These are phyloP conservation scores for Avena eriantha DNA, from an alignment of 176 grass and related monocot species.

Conservation along the genomic window DNA sequence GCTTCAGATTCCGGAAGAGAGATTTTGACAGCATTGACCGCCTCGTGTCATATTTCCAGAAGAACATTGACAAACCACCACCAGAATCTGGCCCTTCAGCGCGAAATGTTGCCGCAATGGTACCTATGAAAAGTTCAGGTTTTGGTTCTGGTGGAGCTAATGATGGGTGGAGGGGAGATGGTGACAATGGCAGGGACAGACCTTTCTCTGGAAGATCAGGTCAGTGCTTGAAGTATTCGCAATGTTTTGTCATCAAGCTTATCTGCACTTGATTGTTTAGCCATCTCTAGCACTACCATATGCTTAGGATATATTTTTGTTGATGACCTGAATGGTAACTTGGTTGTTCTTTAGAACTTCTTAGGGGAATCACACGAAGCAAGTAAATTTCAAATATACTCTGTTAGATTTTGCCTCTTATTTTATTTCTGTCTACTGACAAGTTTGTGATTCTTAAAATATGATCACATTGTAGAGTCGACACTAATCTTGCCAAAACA, in stretches of 20 bases:
- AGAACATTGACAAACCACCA: constrained; percentile 86
- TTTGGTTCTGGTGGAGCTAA: constrained; percentile 58
- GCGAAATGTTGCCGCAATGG: constrained; percentile 80
- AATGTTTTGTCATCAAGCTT: not conserved
- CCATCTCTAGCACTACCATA: not conserved
- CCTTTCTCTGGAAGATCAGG: constrained; percentile 63
- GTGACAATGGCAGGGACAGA: constrained; percentile 66
- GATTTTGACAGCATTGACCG: constrained; percentile 93
- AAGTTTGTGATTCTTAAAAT: not conserved
- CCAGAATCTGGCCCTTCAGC: constrained; percentile 67
- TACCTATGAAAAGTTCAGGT: constrained; percentile 75
- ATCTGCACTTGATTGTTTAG: not conserved
- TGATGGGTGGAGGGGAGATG: constrained; percentile 66
- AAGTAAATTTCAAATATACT: not conserved
- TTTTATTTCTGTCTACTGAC: not conserved
- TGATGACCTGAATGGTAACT: not conserved
- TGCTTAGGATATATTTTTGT: not conserved
- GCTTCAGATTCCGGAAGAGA: constrained; percentile 86
- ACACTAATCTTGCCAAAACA: not conserved
- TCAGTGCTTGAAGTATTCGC: constrained; percentile 31
- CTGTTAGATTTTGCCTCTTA: not conserved
- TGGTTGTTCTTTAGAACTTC: not conserved
- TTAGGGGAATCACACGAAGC: not conserved
- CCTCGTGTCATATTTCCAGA: constrained; percentile 91
- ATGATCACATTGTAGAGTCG: not conserved